Evolutionary conservation across 345 rosid genomes (phyloP).

Genomic region (Psidium guajava): DNA sequence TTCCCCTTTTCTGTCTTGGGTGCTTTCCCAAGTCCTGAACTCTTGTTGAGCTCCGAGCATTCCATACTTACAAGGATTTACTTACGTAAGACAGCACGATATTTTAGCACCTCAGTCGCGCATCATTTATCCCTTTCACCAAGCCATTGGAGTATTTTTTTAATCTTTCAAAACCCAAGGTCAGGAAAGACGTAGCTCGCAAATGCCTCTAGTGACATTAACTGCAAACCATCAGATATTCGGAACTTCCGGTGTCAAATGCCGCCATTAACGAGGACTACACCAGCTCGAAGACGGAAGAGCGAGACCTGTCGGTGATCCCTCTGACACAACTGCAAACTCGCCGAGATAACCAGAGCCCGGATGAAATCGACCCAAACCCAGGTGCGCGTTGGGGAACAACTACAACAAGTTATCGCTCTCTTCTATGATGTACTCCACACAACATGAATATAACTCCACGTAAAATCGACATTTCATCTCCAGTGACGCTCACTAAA

Average conservation of each 20-base stretch:
- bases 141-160: neutral
- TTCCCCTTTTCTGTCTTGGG: neutral
- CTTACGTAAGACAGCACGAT: neutral
- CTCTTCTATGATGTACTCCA: no score
- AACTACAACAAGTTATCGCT: no score
- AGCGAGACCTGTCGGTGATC: conserved; percentile 18
- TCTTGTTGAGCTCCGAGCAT: neutral
- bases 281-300: neutral
- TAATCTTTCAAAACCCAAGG: neutral
- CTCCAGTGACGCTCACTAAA: no score
- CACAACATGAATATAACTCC: no score
- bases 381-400: no score
- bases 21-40: neutral
- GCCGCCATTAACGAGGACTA: neutral
- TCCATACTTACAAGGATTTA: neutral
- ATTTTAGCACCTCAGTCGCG: neutral
- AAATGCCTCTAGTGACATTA: neutral
- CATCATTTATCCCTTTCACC: neutral
- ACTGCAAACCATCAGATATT: neutral
- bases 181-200: neutral
- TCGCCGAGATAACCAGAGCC: neutral
- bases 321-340: neutral
- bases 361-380: no score
- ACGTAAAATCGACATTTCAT: no score
- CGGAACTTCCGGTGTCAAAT: neutral